Evolutionary conservation across 1,284 basidiomycete species (phyloP).

Genomic region (Gastroboletus turbinatus): DNA sequence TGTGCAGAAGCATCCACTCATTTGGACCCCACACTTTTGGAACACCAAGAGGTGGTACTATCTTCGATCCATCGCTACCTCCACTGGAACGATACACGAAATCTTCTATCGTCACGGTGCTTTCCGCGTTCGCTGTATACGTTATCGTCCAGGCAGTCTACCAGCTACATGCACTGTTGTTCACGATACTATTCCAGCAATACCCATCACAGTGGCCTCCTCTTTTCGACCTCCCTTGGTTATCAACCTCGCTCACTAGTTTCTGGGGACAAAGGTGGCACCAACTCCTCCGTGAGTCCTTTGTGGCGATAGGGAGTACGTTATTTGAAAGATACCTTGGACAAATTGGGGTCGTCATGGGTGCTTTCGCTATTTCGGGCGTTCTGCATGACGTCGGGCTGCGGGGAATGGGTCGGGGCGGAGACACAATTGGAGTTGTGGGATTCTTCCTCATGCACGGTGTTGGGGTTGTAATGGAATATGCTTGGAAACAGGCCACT

Average conservation of each 20-base stretch:
- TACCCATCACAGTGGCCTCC: constrained; percentile 42
- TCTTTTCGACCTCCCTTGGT: constrained; percentile 42
- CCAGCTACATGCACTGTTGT: constrained; percentile 42
- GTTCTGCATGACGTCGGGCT: constrained; percentile 55
- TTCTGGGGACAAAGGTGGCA: constrained; percentile 52
- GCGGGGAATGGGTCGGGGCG: constrained; percentile 57
- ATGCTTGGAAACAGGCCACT: constrained; percentile 40
- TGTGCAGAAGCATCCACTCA: neutral
- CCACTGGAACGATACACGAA: constrained; percentile 43
- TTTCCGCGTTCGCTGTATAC: constrained; percentile 44
- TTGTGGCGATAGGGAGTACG: constrained; percentile 36
- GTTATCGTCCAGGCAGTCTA: constrained; percentile 44
- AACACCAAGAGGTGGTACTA: constrained; percentile 39
- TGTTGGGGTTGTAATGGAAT: constrained; percentile 50
- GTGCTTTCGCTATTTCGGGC: constrained; percentile 57
- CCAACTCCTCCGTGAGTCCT: constrained; percentile 41
- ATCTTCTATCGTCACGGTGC: constrained; percentile 41
- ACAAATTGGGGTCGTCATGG: constrained; percentile 46
- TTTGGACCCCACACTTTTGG: constrained; percentile 28
- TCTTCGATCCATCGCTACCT: constrained; percentile 49
- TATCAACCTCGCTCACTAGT: constrained; percentile 37
- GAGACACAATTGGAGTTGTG: constrained; percentile 42
- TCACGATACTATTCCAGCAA: constrained; percentile 40
- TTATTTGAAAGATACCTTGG: constrained; percentile 41
- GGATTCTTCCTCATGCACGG: constrained; percentile 61